These are phyloP conservation scores for Pythium catenulatum DNA, from an alignment of 352 stramenopile species.

Conservation along the genomic window DNA sequence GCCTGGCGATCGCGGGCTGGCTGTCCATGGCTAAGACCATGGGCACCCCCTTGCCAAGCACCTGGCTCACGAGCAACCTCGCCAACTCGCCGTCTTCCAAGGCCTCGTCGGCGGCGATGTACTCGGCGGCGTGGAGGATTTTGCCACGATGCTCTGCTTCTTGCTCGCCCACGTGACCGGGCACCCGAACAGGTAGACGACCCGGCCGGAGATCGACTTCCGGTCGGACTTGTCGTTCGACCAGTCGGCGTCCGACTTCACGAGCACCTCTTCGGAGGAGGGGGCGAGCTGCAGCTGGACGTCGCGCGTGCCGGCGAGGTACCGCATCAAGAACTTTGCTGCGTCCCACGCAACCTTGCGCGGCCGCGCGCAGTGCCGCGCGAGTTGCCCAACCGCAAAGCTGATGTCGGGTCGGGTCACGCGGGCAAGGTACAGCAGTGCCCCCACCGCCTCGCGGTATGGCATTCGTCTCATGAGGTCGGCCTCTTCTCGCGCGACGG, in stretches of 20 bases:
- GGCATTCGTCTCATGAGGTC: neutral
- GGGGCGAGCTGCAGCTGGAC: too few species aligned
- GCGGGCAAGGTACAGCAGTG: neutral
- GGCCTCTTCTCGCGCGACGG: neutral
- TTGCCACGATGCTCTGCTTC: constrained; percentile 29
- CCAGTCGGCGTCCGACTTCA: constrained; percentile 33
- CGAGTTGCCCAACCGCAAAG: neutral
- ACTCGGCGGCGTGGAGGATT: constrained; percentile 37
- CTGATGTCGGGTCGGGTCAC: neutral
- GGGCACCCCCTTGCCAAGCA: neutral
- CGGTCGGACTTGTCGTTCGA: constrained; percentile 8
- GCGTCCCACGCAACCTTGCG: constrained; percentile 27
- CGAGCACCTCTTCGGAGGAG: neutral
- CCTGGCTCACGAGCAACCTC: neutral
- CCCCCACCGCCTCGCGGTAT: constrained; percentile 13
- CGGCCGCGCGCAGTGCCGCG: neutral
- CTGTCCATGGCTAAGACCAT: neutral
- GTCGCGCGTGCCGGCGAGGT: neutral
- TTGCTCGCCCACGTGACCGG: constrained; percentile 6
- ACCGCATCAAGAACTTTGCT: constrained; percentile 15
- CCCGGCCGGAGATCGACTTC: constrained; percentile 25
- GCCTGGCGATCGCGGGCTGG: neutral
- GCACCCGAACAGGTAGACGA: constrained; percentile 19
- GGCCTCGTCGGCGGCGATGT: constrained; percentile 19
- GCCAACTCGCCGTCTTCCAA: neutral